Conservation (phyloP, 768 basidiomycete genomes). For the Lactarius pseudohatsudake region DNA sequence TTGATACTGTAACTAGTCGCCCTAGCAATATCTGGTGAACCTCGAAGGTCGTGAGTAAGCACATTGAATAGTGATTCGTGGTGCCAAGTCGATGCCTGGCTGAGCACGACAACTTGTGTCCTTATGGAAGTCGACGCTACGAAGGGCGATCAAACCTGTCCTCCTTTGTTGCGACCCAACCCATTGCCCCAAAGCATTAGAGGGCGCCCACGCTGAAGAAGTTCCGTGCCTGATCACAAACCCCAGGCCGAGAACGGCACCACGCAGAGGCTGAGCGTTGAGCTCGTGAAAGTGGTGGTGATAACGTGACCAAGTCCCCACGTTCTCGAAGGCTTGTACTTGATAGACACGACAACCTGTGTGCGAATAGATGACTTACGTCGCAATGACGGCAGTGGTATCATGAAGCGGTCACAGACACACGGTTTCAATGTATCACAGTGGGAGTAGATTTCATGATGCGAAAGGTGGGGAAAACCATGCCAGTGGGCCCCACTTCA, state of each 20-base stretch:
- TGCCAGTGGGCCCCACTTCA: neutral
- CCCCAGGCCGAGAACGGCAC: neutral
- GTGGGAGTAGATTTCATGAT: neutral
- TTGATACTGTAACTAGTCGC: neutral
- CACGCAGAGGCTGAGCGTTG: neutral
- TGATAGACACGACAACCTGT: neutral
- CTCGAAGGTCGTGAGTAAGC: neutral
- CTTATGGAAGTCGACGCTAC: neutral
- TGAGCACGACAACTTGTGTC: neutral
- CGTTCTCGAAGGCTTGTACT: neutral
- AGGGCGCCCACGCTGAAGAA: neutral
- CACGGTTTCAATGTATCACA: no score
- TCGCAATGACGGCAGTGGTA: neutral
- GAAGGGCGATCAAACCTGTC: neutral
- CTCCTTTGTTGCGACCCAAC: neutral
- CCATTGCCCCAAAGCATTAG: neutral
- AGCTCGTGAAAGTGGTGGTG: neutral
- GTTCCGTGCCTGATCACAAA: neutral
- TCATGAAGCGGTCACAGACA: neutral
- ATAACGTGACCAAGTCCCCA: neutral
- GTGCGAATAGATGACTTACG: neutral
- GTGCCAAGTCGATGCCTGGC: neutral
- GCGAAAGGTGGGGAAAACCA: neutral
- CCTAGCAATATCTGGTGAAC: no score
- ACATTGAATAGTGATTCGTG: neutral